Evolutionary conservation across 352 stramenopile genomes (phyloP), one percentile per base, ranked within the genome.

Genomic region (Phytophthora vignae): DNA sequence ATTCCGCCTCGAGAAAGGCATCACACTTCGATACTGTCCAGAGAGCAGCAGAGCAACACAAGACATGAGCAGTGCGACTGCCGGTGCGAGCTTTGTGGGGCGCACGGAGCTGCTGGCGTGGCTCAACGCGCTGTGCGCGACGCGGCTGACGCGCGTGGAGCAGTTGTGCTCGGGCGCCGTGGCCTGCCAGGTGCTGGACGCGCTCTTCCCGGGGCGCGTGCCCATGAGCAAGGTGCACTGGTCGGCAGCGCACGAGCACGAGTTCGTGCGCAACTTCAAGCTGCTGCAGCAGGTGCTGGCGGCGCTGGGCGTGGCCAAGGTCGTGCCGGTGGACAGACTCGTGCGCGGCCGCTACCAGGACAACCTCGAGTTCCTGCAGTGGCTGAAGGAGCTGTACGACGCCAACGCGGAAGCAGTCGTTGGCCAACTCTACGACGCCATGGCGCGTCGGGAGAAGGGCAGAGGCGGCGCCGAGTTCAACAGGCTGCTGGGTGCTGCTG

Each of bases 351-450:
- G 98, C 76, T 99, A 99, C 87, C 97, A 99, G 76, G 98, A 99
- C 82, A 99, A 99, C 82, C 87, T 99, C 55, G 98, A 99, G 78
- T 99, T 99, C 74, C 99, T 99, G 89, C 98, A 99, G 84, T 99
- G 97, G 92, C 90, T 96, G 61, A 98, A 97, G 59, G 79, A 74
- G 19, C 97, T 98, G 60, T 97, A 96, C 71, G 62, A 64, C 33
- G n/a, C 8, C 14, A 55, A 59, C 15, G 33, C 22, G 46, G 42
- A 42, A 17, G 3, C n/a, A 7, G n/a, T 29, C 36, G 36, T 11
- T 12, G 36, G 36, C 5, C 36, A 15, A 12, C 92, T 97, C 17
- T 99, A 99, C 78, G 96, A 99, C 80, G 78, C 97, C 6, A 70
- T 93, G 6, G 90, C 85, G 8, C 83, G 95, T n/a, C 90, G 98